A percentile compares a stretch with the other conserved stretches of the same genome.
phyloP scores from a whole-genome alignment of 805 yeast genomes.

The Naumovozyma castellii region DNA sequence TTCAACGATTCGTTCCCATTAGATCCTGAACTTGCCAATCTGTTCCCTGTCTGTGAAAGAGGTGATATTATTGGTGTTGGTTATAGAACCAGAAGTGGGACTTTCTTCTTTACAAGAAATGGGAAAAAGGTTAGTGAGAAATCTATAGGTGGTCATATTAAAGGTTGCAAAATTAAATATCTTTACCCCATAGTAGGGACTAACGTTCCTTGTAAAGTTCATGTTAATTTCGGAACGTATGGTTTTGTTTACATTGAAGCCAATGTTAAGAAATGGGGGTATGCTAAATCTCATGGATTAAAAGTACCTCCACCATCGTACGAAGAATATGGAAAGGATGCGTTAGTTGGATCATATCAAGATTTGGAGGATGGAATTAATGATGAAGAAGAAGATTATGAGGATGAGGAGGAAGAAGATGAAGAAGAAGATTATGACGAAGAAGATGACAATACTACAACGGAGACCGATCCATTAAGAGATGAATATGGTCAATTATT shows the following conservation, averaged over 20 bases:
- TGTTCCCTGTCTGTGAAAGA: constrained; percentile 53
- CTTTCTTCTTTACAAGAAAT: constrained; percentile 86
- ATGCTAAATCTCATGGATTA: constrained; percentile 80
- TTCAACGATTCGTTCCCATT: constrained; percentile 63
- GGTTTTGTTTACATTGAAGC: constrained; percentile 90
- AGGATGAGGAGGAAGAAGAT: constrained; percentile 5
- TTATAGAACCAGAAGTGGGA: constrained; percentile 69
- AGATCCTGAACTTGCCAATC: constrained; percentile 36
- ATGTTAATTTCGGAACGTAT: constrained; percentile 79
- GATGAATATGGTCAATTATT: constrained; percentile 22
- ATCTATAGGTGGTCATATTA: constrained; percentile 68
- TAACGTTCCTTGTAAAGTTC: constrained; percentile 68
- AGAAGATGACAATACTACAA: constrained; percentile 12
- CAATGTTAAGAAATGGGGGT: constrained; percentile 91
- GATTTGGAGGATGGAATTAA: constrained; percentile 37
- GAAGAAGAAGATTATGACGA: constrained; percentile 1
- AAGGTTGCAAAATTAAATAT: constrained; percentile 58
- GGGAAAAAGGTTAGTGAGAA: constrained; percentile 83
- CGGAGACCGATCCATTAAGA: constrained; percentile 4
- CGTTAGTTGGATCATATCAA: constrained; percentile 57
- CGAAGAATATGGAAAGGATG: constrained; percentile 67
- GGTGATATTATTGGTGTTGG: constrained; percentile 96
- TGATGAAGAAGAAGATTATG: constrained; percentile 23
- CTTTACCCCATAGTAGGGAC: constrained; percentile 88
- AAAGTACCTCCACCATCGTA: constrained; percentile 93